Evolutionary conservation across 257 asterid genomes (phyloP).

Genomic region (Solanum piurae): DNA sequence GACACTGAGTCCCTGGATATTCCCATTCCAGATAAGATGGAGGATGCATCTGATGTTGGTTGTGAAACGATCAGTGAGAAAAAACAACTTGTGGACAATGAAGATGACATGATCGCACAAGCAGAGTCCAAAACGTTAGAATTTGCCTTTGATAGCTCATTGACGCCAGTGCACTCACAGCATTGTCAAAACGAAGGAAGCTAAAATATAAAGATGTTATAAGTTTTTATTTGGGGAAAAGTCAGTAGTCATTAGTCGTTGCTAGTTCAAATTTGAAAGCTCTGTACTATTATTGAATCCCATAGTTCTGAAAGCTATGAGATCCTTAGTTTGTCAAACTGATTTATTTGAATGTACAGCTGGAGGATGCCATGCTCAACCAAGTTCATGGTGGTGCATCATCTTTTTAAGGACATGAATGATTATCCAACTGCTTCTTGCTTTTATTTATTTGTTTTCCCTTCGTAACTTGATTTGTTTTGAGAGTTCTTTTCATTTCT

Average conservation of each 20-base stretch:
- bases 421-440: neutral
- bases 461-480: neutral
- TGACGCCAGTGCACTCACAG: neutral
- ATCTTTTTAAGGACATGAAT: neutral
- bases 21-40: neutral
- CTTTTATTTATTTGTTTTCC: neutral
- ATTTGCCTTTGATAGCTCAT: neutral
- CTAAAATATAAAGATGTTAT: neutral
- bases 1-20: neutral
- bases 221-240: neutral
- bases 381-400: neutral
- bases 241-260: neutral
- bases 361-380: neutral
- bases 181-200: neutral
- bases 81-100: neutral
- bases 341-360: neutral
- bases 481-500: neutral
- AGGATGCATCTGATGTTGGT: neutral
- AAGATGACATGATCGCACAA: neutral
- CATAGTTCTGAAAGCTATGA: neutral
- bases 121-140: neutral
- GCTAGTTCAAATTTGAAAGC: neutral
- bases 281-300: neutral
- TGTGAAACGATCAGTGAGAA: neutral
- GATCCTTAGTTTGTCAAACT: neutral